Evolutionary conservation across 73 alveolate species (phyloP).

Genomic region (Paramecium octaurelia): DNA sequence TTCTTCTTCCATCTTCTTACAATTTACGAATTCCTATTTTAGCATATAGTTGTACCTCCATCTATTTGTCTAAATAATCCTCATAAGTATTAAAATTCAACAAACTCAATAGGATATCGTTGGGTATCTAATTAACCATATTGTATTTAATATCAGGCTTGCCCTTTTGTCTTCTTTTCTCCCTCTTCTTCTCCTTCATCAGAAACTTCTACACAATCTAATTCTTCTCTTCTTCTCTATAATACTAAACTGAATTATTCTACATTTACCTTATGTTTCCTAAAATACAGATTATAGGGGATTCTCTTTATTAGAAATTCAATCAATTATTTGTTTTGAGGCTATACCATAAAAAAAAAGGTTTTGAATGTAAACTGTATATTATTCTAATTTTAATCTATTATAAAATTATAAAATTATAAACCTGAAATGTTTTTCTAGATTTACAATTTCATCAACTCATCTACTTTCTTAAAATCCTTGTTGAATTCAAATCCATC

Average conservation of each 20-base stretch:
- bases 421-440: neutral
- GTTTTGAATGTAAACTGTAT: neutral
- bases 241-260: neutral
- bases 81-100: neutral
- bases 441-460: neutral
- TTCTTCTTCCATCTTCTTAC: neutral
- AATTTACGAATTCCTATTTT: neutral
- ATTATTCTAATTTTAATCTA: neutral
- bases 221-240: neutral
- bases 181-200: neutral
- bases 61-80: neutral
- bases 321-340: neutral
- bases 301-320: neutral
- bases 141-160: neutral
- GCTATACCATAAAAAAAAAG: neutral
- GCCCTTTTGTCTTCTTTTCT: neutral
- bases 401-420: neutral
- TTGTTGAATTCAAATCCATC: neutral
- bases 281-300: neutral
- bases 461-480: conserved; percentile 29
- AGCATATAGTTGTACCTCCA: neutral
- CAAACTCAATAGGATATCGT: neutral
- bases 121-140: neutral
- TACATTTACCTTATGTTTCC: neutral
- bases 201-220: neutral